These are phyloP conservation scores for Ceratocystis alfenasii DNA, from an alignment of 2,329 filamentous ascomycete genomes.

Conservation along the genomic window DNA sequence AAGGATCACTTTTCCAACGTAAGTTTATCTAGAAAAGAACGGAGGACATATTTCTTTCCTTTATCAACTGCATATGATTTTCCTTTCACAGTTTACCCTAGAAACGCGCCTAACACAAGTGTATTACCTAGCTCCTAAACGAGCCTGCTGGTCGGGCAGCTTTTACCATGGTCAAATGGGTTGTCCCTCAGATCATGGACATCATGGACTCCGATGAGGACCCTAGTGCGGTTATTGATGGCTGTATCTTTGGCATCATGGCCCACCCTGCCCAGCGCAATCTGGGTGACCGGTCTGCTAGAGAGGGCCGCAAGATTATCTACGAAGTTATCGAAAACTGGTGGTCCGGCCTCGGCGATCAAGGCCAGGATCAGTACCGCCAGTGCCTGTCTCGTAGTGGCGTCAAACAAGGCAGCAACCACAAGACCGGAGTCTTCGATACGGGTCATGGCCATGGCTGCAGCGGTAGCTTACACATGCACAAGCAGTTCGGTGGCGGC, in stretches of 20 bases:
- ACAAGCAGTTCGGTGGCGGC: conserved; percentile 45
- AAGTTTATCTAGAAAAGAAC: conserved; percentile 26
- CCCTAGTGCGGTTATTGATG: conserved; percentile 55
- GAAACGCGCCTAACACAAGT: conserved; percentile 18
- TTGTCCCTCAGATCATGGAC: conserved; percentile 76
- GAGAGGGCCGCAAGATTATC: conserved; percentile 63
- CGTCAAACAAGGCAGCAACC: conserved; percentile 66
- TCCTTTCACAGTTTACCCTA: neutral
- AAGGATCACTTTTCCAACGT: conserved; percentile 91
- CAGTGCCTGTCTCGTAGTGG: conserved; percentile 66
- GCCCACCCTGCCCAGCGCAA: conserved; percentile 75
- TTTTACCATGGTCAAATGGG: conserved; percentile 67
- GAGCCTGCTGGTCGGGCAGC: conserved; percentile 77
- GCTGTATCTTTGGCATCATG: conserved; percentile 71
- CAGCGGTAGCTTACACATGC: conserved; percentile 63
- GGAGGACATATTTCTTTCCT: neutral
- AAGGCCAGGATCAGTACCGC: conserved; percentile 55
- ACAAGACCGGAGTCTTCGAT: conserved; percentile 75
- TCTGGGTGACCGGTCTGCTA: conserved; percentile 55
- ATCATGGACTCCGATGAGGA: conserved; percentile 74
- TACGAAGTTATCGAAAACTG: conserved; percentile 70
- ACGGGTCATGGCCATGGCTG: conserved; percentile 79
- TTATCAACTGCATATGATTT: neutral
- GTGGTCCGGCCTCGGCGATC: conserved; percentile 59
- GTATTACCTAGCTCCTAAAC: conserved; percentile 51